Evolutionary conservation across 352 stramenopile species (phyloP).

Genomic region (Globisporangium lucens): DNA sequence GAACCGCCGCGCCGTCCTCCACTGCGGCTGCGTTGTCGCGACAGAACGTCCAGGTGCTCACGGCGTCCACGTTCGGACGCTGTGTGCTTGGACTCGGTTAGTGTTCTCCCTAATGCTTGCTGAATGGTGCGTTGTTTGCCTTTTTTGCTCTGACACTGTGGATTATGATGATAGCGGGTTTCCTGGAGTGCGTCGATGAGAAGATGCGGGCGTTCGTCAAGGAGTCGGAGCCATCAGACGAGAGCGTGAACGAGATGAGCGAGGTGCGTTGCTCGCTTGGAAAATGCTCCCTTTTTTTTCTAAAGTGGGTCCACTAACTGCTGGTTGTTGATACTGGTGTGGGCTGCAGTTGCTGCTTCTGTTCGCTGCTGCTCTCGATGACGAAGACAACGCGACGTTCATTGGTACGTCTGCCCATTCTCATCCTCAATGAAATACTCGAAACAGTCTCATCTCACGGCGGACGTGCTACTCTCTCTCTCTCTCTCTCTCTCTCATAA

Average conservation of each 20-base stretch:
- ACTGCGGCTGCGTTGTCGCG: neutral
- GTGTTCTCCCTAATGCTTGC: neutral
- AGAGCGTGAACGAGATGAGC: slow-evolving; percentile 35
- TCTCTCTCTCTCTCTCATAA: neutral
- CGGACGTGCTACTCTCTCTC: neutral
- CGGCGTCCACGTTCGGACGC: slow-evolving; percentile 49
- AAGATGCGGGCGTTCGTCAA: slow-evolving; percentile 47
- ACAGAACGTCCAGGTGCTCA: slow-evolving; percentile 23
- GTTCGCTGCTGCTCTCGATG: slow-evolving; percentile 51
- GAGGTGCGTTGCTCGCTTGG: slow-evolving; percentile 28
- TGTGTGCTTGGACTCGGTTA: slow-evolving; percentile 76
- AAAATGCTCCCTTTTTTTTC: neutral
- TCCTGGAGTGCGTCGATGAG: slow-evolving; percentile 49
- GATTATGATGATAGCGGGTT: slow-evolving; percentile 40
- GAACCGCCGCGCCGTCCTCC: neutral
- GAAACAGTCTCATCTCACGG: neutral
- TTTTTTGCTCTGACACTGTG: neutral
- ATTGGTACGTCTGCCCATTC: slow-evolving; percentile 33
- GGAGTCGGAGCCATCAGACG: slow-evolving; percentile 20
- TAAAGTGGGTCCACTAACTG: neutral
- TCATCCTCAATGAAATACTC: neutral
- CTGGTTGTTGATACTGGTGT: neutral
- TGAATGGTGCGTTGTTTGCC: neutral
- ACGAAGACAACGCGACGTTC: slow-evolving; percentile 83
- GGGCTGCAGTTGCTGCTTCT: slow-evolving; percentile 33